Percentiles rank a stretch among this genome's conserved stretches.
Evolutionary conservation across 805 yeast genomes (phyloP).

Genomic region (Jamesozyma hellenica): DNA sequence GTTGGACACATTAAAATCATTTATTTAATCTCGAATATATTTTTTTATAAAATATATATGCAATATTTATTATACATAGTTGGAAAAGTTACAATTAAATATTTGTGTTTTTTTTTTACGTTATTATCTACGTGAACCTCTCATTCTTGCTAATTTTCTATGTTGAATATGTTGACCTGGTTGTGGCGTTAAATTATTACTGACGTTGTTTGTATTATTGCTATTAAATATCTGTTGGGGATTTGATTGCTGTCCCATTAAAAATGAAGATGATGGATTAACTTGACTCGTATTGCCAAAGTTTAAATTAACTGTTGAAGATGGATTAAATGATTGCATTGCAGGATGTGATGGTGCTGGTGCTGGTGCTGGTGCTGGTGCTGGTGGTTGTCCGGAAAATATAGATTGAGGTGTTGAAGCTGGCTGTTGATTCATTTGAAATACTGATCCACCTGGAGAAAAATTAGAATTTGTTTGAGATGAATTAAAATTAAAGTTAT

Average conservation of each 20-base stretch:
- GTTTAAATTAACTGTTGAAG: slow-evolving; percentile 19
- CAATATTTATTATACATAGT: background rate
- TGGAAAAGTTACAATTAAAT: background rate
- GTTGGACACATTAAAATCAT: too few relatives aligned
- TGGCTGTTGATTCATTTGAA: background rate
- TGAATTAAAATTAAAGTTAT: background rate
- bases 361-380: background rate
- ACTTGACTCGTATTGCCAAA: slow-evolving; percentile 13
- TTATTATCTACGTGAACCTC: slow-evolving; percentile 19
- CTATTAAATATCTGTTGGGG: slow-evolving; percentile 4
- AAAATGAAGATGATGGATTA: slow-evolving; percentile 8
- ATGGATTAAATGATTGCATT: slow-evolving; percentile 17
- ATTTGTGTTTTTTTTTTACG: too few relatives aligned
- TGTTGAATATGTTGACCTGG: slow-evolving; percentile 3
- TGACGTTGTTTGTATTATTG: background rate
- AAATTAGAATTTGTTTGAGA: slow-evolving; percentile 1
- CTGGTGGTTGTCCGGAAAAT: slow-evolving; percentile 1
- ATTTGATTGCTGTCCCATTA: slow-evolving; percentile 1
- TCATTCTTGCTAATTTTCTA: slow-evolving; percentile 26
- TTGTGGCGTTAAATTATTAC: background rate
- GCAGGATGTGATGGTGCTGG: slow-evolving; percentile 3
- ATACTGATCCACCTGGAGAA: slow-evolving; percentile 8
- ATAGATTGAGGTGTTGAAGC: background rate
- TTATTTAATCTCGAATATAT: too few relatives aligned
- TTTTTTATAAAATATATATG: too few relatives aligned